phyloP scores from a whole-genome alignment of 2,329 filamentous ascomycete genomes.

The Fusarium papillatum region DNA sequence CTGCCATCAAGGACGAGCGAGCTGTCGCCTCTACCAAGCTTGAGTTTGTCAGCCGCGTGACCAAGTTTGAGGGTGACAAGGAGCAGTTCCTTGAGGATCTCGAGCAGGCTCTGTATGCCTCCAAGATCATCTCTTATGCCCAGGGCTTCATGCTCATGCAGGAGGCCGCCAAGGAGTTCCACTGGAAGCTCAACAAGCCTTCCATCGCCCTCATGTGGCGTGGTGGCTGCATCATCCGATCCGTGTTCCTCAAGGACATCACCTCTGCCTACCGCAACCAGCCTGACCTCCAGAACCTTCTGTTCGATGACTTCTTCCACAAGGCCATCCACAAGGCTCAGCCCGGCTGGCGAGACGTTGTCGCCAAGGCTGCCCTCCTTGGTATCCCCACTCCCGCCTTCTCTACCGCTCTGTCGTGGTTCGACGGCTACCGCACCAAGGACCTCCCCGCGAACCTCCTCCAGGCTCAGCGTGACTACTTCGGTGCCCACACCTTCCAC shows the following conservation, averaged over 20 bases:
- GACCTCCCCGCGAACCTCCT: conserved; percentile 98
- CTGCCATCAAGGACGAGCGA: conserved; percentile 95
- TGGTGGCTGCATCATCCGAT: conserved; percentile 99
- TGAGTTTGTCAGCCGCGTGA: conserved; percentile 79
- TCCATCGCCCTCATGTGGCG: conserved; percentile 99
- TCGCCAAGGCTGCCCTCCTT: conserved; percentile 92
- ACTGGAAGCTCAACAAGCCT: conserved; percentile 99
- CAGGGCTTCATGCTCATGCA: conserved; percentile 99
- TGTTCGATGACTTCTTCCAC: conserved; percentile 99
- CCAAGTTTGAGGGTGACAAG: conserved; percentile 89
- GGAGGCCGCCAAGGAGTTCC: conserved; percentile 95
- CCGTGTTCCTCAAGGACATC: conserved; percentile 99
- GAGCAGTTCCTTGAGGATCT: conserved; percentile 95
- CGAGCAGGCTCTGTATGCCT: conserved; percentile 98
- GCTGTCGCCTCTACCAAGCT: conserved; percentile 84
- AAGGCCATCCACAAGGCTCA: conserved; percentile 98
- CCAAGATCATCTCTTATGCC: conserved; percentile 99
- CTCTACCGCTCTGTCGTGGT: conserved; percentile 97
- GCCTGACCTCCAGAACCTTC: conserved; percentile 95
- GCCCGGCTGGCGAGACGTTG: conserved; percentile 90
- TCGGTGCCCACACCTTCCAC: conserved; percentile 92
- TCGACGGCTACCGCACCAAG: conserved; percentile 98
- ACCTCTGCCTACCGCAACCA: conserved; percentile 95
- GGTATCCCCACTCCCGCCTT: conserved; percentile 98
- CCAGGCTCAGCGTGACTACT: conserved; percentile 99